Conservation (phyloP, 257 asterid genomes). For the Parsonsia alboflavescens region DNA sequence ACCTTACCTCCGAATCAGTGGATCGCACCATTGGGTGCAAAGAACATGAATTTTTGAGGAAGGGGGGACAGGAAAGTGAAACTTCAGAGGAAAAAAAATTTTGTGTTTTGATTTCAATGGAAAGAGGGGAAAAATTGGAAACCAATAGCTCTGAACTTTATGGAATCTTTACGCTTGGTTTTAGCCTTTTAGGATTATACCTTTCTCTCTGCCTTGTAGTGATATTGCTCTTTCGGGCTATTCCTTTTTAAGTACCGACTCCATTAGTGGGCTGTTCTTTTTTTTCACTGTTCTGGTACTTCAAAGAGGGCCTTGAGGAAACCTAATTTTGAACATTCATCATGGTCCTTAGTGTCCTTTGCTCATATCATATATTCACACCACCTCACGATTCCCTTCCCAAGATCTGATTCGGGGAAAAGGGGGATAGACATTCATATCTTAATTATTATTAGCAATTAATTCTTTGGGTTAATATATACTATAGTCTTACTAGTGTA, state of each 20-base stretch:
- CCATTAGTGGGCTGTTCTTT: background rate
- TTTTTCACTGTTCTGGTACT: background rate
- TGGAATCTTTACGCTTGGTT: background rate
- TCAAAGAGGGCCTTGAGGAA: background rate
- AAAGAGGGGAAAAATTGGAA: background rate
- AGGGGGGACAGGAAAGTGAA: background rate
- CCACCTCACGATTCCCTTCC: no score
- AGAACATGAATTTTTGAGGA: background rate
- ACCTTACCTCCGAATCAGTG: no score
- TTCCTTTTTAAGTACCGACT: background rate
- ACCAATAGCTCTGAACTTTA: background rate
- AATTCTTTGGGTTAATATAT: no score
- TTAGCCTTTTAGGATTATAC: background rate
- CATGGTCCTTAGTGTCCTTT: background rate
- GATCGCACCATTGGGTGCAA: no score
- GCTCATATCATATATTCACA: background rate
- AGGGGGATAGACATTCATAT: no score
- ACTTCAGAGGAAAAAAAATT: background rate
- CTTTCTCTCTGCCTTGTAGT: background rate
- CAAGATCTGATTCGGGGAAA: no score
- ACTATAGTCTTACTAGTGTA: no score
- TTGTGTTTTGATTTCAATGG: background rate
- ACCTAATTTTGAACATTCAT: background rate
- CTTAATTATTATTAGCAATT: no score
- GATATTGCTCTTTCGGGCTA: background rate